Percentiles rank a stretch among this genome's conserved stretches.
Conservation (phyloP, 805 yeast species). For the Nakazawaea populi region DNA sequence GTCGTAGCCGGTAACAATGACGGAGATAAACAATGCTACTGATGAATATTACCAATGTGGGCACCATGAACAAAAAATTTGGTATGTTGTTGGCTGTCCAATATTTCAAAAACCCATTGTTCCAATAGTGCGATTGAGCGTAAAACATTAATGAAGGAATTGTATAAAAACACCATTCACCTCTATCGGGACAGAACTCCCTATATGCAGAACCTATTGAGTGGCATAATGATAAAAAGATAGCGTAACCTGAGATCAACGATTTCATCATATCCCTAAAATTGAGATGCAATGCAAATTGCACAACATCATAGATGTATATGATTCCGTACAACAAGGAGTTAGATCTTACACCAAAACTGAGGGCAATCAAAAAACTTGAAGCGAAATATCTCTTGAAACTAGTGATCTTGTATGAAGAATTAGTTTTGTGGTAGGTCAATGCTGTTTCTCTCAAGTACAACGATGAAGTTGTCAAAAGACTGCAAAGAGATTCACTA, state of each 20-base stretch:
- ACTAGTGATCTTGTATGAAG: conserved; percentile 4
- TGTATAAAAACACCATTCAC: conserved; percentile 66
- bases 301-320: conserved; percentile 51
- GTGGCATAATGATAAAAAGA: conserved; percentile 39
- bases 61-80: conserved; percentile 71
- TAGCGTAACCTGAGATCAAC: conserved; percentile 49
- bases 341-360: conserved; percentile 69
- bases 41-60: conserved; percentile 47
- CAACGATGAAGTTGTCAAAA: conserved; percentile 53
- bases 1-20: conserved; percentile 24
- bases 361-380: conserved; percentile 49
- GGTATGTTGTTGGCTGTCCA: conserved; percentile 83
- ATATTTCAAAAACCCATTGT: conserved; percentile 70
- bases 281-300: conserved; percentile 13
- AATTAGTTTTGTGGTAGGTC: not conserved
- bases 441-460: conserved; percentile 36
- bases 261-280: conserved; percentile 16
- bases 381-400: conserved; percentile 31
- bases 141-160: conserved; percentile 60
- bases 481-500: conserved; percentile 68
- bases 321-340: conserved; percentile 66
- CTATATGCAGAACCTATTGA: conserved; percentile 50
- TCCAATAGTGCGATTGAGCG: conserved; percentile 83
- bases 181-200: conserved; percentile 61
- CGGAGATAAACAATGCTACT: conserved; percentile 34